Evolutionary conservation across 2,329 filamentous ascomycete species (phyloP).

Genomic region (Boeremia lycopersici): DNA sequence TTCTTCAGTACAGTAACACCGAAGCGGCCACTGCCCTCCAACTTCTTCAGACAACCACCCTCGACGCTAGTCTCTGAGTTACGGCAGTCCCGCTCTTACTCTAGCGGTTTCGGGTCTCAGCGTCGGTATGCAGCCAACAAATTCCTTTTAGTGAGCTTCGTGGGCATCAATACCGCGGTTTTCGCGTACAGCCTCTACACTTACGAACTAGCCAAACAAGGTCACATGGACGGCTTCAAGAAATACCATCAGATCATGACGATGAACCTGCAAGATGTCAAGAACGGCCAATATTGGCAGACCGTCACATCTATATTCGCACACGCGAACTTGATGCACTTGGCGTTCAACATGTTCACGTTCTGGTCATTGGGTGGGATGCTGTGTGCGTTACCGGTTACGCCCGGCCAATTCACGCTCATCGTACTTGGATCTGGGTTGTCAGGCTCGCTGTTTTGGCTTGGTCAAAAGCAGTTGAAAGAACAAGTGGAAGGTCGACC

Average conservation of each 20-base stretch:
- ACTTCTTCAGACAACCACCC: conserved; percentile 25
- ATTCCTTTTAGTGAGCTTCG: conserved; percentile 42
- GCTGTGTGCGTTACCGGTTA: conserved; percentile 41
- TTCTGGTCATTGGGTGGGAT: conserved; percentile 47
- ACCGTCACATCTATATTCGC: conserved; percentile 50
- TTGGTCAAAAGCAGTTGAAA: conserved; percentile 20
- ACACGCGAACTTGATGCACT: conserved; percentile 45
- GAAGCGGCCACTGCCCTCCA: conserved; percentile 16
- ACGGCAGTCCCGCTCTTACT: conserved; percentile 7
- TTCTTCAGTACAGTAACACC: conserved; percentile 16
- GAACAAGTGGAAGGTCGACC: not conserved
- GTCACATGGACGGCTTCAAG: conserved; percentile 15
- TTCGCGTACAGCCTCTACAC: conserved; percentile 48
- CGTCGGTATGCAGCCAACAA: conserved; percentile 7
- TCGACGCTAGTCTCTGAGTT: conserved; percentile 11
- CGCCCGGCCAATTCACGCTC: conserved; percentile 27
- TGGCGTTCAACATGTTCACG: conserved; percentile 51
- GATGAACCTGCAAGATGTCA: conserved; percentile 36
- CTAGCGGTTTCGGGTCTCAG: conserved; percentile 5
- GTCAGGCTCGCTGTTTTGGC: conserved; percentile 25
- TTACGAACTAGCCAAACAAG: conserved; percentile 29
- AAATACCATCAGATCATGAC: conserved; percentile 42
- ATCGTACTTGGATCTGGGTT: conserved; percentile 43
- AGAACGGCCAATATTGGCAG: conserved; percentile 45
- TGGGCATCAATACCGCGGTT: conserved; percentile 50